A percentile compares a stretch with the other conserved stretches of the same genome.
Conservation (phyloP, 495 filamentous ascomycete genomes). For the Achaetomiella virescens region DNA sequence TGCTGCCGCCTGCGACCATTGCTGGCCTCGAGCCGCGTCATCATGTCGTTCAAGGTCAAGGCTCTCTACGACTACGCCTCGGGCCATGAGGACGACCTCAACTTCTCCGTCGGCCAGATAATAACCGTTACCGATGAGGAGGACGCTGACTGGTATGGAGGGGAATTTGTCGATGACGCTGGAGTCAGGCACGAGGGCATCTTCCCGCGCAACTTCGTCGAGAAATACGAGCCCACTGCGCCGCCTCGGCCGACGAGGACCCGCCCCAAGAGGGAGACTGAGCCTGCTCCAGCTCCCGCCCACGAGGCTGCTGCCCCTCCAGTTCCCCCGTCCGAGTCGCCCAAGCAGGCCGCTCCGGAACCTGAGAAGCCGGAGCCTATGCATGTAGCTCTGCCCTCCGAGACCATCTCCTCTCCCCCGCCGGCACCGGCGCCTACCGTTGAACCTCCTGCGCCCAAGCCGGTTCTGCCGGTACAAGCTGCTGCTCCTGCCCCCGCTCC, state of each 20-base stretch:
- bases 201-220: slow-evolving; percentile 96
- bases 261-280: slow-evolving; percentile 67
- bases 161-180: slow-evolving; percentile 72
- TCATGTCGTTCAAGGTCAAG: slow-evolving; percentile 91
- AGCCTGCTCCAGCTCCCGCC: slow-evolving; percentile 35
- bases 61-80: slow-evolving; percentile 91
- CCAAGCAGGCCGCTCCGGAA: slow-evolving; percentile 26
- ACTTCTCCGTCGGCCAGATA: slow-evolving; percentile 76
- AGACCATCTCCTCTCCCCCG: slow-evolving; percentile 24
- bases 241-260: slow-evolving; percentile 75
- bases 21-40: slow-evolving; percentile 15
- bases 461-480: slow-evolving; percentile 34
- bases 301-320: slow-evolving; percentile 64
- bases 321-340: slow-evolving; percentile 55
- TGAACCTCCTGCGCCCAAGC: slow-evolving; percentile 34
- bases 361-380: slow-evolving; percentile 24
- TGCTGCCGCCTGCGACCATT: not conserved
- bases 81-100: slow-evolving; percentile 87
- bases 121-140: slow-evolving; percentile 90
- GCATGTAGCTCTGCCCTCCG: slow-evolving; percentile 15
- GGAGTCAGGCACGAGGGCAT: slow-evolving; percentile 78
- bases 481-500: slow-evolving; percentile 31
- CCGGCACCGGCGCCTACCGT: slow-evolving; percentile 23
- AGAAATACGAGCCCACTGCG: slow-evolving; percentile 84
- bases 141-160: slow-evolving; percentile 91